phyloP scores from a whole-genome alignment of 2,329 filamentous ascomycete genomes.

The Paradendryphiella salina region DNA sequence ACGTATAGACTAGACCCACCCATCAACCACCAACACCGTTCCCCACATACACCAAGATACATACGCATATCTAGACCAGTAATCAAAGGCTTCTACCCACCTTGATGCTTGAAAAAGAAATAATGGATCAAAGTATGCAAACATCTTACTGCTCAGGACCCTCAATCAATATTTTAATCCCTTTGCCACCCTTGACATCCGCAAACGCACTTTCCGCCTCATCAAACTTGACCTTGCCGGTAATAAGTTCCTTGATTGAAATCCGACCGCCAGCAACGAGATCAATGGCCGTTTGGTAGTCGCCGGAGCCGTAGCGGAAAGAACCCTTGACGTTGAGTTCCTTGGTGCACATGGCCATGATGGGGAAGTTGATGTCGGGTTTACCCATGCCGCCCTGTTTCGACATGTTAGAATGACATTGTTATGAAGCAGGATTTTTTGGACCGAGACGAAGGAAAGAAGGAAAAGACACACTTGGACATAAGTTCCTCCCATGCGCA shows the following conservation, averaged over 20 bases:
- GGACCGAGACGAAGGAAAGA: neutral
- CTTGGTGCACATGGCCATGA: conserved; percentile 86
- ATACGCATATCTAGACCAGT: neutral
- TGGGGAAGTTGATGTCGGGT: conserved; percentile 84
- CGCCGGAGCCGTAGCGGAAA: conserved; percentile 86
- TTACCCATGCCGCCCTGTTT: conserved; percentile 74
- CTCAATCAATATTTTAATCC: conserved; percentile 66
- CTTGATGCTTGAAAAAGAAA: neutral
- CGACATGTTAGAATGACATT: neutral
- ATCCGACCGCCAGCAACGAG: conserved; percentile 74
- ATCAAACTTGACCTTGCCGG: conserved; percentile 73
- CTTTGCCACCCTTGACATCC: conserved; percentile 81
- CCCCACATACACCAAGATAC: neutral
- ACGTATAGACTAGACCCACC: neutral
- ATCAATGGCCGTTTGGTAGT: conserved; percentile 82
- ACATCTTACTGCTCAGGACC: conserved; percentile 38
- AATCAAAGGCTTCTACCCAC: neutral
- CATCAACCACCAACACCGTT: too few species aligned
- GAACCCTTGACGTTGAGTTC: conserved; percentile 85
- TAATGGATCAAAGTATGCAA: too few species aligned
- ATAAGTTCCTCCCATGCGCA: conserved; percentile 54
- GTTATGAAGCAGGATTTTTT: neutral
- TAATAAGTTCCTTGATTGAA: conserved; percentile 76
- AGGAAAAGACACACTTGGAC: conserved; percentile 41
- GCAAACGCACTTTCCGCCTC: conserved; percentile 85